Conservation (phyloP, 306 rosid genomes). For the Carpinus fangiana region DNA sequence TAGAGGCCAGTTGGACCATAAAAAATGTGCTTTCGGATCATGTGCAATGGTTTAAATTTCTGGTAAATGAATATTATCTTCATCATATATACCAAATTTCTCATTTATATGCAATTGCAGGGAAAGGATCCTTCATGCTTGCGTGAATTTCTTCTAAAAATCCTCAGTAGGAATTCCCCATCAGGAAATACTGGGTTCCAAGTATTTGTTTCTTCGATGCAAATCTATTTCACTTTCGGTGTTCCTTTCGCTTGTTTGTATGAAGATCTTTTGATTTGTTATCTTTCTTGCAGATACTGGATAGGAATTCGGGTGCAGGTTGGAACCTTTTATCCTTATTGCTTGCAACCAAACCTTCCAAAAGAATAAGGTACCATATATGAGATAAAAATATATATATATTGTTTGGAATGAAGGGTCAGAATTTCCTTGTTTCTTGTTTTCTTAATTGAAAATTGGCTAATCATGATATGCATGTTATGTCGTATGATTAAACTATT, state of each 20-base stretch:
- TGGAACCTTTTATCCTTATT: slow-evolving; percentile 90
- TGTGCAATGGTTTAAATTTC: neutral
- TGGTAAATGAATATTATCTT: slow-evolving; percentile 4
- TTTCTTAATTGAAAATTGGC: slow-evolving; percentile 14
- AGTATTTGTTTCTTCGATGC: slow-evolving; percentile 20
- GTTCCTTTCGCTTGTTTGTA: slow-evolving; percentile 24
- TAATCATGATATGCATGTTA: slow-evolving; percentile 9
- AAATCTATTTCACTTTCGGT: slow-evolving; percentile 16
- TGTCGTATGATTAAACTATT: neutral
- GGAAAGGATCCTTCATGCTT: slow-evolving; percentile 94
- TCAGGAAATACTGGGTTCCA: slow-evolving; percentile 80
- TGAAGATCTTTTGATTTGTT: slow-evolving; percentile 25
- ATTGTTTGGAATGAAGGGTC: slow-evolving; percentile 23
- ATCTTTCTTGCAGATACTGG: slow-evolving; percentile 73
- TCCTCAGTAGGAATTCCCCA: slow-evolving; percentile 61
- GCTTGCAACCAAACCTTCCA: slow-evolving; percentile 80
- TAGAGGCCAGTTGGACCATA: neutral
- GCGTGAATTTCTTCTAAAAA: slow-evolving; percentile 75
- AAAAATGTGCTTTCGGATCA: neutral
- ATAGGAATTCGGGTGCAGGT: slow-evolving; percentile 98
- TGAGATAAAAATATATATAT: slow-evolving; percentile 9
- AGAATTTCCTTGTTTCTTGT: slow-evolving; percentile 25
- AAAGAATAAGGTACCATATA: slow-evolving; percentile 66
- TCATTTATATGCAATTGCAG: slow-evolving; percentile 49
- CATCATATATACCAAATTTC: slow-evolving; percentile 14